A percentile compares a stretch with the other conserved stretches of the same genome.
Conservation (phyloP, 1,284 basidiomycete genomes). For the Ganoderma meredithae region DNA sequence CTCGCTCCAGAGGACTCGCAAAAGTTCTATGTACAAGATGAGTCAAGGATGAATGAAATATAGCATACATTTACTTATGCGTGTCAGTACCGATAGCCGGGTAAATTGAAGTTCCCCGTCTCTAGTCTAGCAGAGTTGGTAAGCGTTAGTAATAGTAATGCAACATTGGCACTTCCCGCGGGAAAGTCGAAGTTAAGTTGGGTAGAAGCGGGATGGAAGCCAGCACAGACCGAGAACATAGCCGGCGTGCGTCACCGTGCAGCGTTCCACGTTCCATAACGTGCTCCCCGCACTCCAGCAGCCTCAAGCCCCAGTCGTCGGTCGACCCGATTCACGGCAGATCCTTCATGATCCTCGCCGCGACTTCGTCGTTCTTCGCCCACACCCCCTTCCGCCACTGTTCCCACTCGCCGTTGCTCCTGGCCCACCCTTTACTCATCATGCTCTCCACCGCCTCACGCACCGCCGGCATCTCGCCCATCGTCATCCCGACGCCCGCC, state of each 20-base stretch:
- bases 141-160: constrained; percentile 21
- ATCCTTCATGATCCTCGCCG: constrained; percentile 32
- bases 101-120: constrained; percentile 3
- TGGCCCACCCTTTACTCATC: constrained; percentile 33
- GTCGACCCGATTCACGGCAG: constrained; percentile 17
- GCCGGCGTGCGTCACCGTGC: neutral
- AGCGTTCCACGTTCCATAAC: constrained; percentile 4
- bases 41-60: neutral
- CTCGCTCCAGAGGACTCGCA: neutral
- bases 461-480: constrained; percentile 25
- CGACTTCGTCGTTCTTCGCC: constrained; percentile 32
- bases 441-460: constrained; percentile 27
- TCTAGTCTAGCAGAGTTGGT: constrained; percentile 1
- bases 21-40: neutral
- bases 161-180: constrained; percentile 23
- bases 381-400: constrained; percentile 34
- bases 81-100: constrained; percentile 9
- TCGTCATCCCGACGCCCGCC: constrained; percentile 23
- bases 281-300: neutral
- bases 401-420: constrained; percentile 24
- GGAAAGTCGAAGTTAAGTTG: neutral
- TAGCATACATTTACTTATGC: constrained; percentile 15
- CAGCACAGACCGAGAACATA: neutral
- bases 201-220: neutral
- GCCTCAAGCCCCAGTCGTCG: neutral